Percentiles rank a stretch among this genome's conserved stretches.
Evolutionary conservation across 257 asterid genomes (phyloP).

Genomic region (Gynochthodes officinalis): DNA sequence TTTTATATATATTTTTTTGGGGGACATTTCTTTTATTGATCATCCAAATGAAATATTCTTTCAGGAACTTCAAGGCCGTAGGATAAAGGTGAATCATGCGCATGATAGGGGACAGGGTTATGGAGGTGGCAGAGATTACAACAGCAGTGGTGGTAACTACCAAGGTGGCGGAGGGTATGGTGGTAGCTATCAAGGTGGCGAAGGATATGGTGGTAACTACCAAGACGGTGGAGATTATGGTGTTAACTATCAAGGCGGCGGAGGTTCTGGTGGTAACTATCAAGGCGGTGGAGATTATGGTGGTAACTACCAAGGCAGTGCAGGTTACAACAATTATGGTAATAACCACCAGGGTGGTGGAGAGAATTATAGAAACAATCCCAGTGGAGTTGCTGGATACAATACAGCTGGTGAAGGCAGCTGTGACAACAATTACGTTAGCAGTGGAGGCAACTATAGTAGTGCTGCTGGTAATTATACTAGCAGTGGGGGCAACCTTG

Average conservation of each 20-base stretch:
- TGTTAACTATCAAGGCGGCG: constrained; percentile 2
- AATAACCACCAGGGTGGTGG: background rate
- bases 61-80: constrained; percentile 83
- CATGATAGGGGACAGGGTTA: constrained; percentile 59
- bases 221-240: constrained; percentile 12
- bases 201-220: constrained; percentile 10
- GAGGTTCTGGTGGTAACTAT: constrained; percentile 24
- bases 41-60: background rate
- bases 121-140: constrained; percentile 32
- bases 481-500: constrained; percentile 1
- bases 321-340: background rate
- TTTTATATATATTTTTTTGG: no score
- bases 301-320: constrained; percentile 13
- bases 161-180: constrained; percentile 20
- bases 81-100: constrained; percentile 62
- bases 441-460: background rate
- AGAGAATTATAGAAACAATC: constrained; percentile 15
- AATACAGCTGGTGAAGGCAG: constrained; percentile 10
- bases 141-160: background rate
- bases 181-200: constrained; percentile 20
- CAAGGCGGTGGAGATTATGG: constrained; percentile 6
- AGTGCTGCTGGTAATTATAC: background rate
- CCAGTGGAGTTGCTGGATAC: constrained; percentile 8
- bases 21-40: background rate
- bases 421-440: background rate